These are phyloP conservation scores for Erigeron philadelphicus DNA, from an alignment of 140 eudicot genomes.

Conservation along the genomic window DNA sequence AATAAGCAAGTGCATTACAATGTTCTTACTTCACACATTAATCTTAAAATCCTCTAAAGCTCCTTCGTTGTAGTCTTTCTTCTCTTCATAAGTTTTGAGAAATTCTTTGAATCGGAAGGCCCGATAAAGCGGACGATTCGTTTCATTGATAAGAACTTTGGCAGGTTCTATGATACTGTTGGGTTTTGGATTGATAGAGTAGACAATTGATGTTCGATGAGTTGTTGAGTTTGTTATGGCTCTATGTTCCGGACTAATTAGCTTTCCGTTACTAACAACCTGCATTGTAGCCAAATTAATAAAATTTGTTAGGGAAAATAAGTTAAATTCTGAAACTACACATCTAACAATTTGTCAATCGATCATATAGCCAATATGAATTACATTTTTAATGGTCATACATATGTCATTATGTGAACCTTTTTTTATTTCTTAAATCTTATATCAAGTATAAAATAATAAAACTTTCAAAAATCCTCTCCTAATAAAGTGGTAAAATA, in stretches of 20 bases:
- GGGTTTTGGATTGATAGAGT: slow-evolving; percentile 37
- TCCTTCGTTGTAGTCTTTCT: slow-evolving; percentile 27
- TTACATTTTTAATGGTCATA: no score
- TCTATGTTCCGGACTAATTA: slow-evolving; percentile 56
- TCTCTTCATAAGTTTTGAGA: slow-evolving; percentile 29
- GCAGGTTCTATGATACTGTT: slow-evolving; percentile 59
- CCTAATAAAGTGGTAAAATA: neutral
- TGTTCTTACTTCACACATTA: neutral
- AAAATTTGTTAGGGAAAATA: neutral
- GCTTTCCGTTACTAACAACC: slow-evolving; percentile 55
- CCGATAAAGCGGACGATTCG: slow-evolving; percentile 38
- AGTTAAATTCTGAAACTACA: neutral
- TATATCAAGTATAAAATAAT: neutral
- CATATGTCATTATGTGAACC: no score
- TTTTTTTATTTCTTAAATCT: no score
- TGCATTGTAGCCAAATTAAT: neutral
- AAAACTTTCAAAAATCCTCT: neutral
- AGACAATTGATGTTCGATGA: slow-evolving; percentile 41
- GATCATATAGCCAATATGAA: no score
- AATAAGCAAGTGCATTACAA: no score
- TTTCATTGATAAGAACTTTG: slow-evolving; percentile 30
- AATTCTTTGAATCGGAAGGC: slow-evolving; percentile 41
- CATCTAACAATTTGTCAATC: neutral
- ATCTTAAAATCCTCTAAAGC: slow-evolving; percentile 21
- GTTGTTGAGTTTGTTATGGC: slow-evolving; percentile 46